A percentile compares a stretch with the other conserved stretches of the same genome.
phyloP scores from a whole-genome alignment of 192 early-diverging fungal species.

The Coemansia sp. region DNA sequence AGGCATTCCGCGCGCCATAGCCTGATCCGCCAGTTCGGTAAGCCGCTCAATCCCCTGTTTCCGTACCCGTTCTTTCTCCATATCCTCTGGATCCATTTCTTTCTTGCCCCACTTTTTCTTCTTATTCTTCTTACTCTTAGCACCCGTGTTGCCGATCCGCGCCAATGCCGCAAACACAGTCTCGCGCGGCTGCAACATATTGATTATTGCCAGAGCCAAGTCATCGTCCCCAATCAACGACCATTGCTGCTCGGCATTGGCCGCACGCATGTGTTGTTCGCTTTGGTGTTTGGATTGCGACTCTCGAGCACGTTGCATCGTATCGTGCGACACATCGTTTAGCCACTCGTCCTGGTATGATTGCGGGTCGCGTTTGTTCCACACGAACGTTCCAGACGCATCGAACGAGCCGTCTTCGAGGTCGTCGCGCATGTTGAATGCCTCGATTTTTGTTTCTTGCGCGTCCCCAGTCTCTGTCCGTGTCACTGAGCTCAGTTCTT shows the following conservation, averaged over 20 bases:
- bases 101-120: constrained; percentile 41
- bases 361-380: constrained; percentile 66
- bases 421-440: constrained; percentile 77
- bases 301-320: constrained; percentile 61
- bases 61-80: constrained; percentile 44
- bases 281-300: constrained; percentile 43
- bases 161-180: constrained; percentile 62
- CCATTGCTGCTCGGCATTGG: neutral
- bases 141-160: constrained; percentile 50
- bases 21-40: constrained; percentile 68
- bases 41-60: constrained; percentile 60
- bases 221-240: constrained; percentile 40
- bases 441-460: constrained; percentile 52
- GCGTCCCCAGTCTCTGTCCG: constrained; percentile 16
- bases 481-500: constrained; percentile 50
- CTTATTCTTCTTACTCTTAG: constrained; percentile 1
- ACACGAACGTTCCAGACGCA: constrained; percentile 67
- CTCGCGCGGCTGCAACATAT: constrained; percentile 61
- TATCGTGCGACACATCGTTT: constrained; percentile 57
- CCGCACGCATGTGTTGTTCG: neutral
- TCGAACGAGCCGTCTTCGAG: constrained; percentile 71
- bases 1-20: constrained; percentile 68
- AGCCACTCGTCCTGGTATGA: constrained; percentile 74
- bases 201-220: constrained; percentile 58
- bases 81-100: constrained; percentile 32